Evolutionary conservation across 2,329 filamentous ascomycete species (phyloP), one percentile per base, ranked within the genome.

Genomic region (Aspergillus ustus): DNA sequence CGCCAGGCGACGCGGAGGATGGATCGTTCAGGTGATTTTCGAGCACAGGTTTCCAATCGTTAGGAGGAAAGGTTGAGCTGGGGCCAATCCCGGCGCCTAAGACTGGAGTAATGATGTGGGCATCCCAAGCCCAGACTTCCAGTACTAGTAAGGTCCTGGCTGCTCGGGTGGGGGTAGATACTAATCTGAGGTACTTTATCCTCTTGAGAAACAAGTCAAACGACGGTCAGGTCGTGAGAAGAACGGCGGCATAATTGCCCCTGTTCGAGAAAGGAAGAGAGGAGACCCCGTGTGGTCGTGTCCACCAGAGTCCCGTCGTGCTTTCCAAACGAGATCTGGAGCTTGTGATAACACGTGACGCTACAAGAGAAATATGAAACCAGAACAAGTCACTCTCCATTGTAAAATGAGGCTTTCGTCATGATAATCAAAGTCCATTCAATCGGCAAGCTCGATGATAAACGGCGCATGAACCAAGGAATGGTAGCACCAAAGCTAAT

Each of bases 1-100:
- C 67, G 66, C 66, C 64, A 60, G 62, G 62, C 44, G 31, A 61
- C 54, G 59, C 59, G 25, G 37, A 63, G 19, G 52, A 61, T 45
- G 28, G 49, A 40, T 17, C 19, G 48, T 45, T 31, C 13, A 53
- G 37, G 40, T 20, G 51, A 46, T 52, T 61, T 59, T 59, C 44
- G 46, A 46, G 48, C 59, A 51, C 45, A 20, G 31, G 31, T 51
- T 44, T 57, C 62, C 57, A 66, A 57, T 63, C 55, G 19, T 52
- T 46, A 57, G 31, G 25, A 57, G 55, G 17, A 19, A 31, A n/a
- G 31, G 44, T 50, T 49, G 45, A 57, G 45, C 31, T 29, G 22
- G 28, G 31, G 34, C 31, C 37, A 37, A 54, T 29, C 22, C 45
- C 48, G 54, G 59, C 59, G 59, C 54, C 56, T 58, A 54, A 25